Evolutionary conservation across 192 early-diverging fungal species (phyloP).

Genomic region (Linnemannia hyalina): DNA sequence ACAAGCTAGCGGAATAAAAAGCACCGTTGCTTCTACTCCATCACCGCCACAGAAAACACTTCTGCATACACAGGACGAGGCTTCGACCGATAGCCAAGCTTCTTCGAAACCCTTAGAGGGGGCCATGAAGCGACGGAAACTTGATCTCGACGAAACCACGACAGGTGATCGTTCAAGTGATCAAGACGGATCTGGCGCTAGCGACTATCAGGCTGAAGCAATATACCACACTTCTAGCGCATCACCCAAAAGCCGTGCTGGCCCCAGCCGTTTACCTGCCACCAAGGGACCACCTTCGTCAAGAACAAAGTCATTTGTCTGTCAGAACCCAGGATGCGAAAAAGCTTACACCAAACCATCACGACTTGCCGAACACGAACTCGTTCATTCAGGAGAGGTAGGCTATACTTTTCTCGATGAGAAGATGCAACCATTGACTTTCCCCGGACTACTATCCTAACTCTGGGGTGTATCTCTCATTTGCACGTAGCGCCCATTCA

Average conservation of each 20-base stretch:
- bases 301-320: constrained; percentile 18
- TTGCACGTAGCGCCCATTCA: constrained; percentile 54
- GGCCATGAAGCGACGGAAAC: background rate
- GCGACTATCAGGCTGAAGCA: background rate
- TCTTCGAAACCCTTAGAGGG: background rate
- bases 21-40: background rate
- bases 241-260: background rate
- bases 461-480: background rate
- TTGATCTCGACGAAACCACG: background rate
- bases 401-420: background rate
- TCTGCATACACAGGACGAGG: background rate
- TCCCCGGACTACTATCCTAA: background rate
- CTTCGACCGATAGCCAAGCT: background rate
- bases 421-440: background rate
- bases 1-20: background rate
- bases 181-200: background rate
- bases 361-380: constrained; percentile 52
- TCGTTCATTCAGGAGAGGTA: constrained; percentile 57
- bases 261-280: background rate
- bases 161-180: background rate
- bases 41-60: background rate
- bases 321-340: constrained; percentile 45
- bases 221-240: background rate
- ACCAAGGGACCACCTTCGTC: background rate
- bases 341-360: constrained; percentile 54